A percentile compares a stretch with the other conserved stretches of the same genome.
Evolutionary conservation across 306 rosid species (phyloP).

Genomic region (Citrullus mucosospermus): DNA sequence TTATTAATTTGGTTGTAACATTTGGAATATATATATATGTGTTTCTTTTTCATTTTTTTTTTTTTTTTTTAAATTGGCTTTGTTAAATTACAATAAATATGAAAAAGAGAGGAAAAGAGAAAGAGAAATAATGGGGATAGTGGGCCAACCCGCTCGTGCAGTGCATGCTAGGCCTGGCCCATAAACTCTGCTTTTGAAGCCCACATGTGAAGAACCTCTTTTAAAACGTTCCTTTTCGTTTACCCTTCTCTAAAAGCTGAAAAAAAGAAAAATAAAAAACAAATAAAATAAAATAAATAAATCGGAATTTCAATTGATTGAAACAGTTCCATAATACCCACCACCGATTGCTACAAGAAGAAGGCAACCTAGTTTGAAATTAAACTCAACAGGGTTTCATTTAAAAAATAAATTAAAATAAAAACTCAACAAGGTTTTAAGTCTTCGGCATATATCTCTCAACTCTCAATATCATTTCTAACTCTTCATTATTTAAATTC

Average conservation of each 20-base stretch:
- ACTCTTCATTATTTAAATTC: neutral
- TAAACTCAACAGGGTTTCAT: neutral
- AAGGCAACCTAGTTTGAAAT: neutral
- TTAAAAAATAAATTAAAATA: no score
- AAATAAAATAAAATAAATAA: neutral
- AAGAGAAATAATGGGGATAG: slow-evolving; percentile 8
- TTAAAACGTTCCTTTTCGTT: neutral
- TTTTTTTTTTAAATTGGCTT: neutral
- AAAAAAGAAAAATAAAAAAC: neutral
- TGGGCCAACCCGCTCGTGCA: slow-evolving; percentile 82
- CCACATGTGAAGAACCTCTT: slow-evolving; percentile 11
- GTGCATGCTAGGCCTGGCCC: slow-evolving; percentile 48
- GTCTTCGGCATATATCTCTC: neutral
- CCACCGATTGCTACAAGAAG: neutral
- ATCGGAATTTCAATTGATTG: neutral
- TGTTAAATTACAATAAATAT: no score
- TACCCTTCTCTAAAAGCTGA: neutral
- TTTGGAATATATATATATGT: no score
- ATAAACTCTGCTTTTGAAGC: slow-evolving; percentile 16
- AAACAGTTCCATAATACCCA: neutral
- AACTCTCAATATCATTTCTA: neutral
- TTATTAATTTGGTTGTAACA: no score
- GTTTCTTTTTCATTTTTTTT: no score
- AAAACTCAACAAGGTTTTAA: neutral
- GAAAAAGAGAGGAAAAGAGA: neutral